Base-by-base conservation (phyloP, 192 early-diverging fungal species). In the Piromyces finnis region DNA sequence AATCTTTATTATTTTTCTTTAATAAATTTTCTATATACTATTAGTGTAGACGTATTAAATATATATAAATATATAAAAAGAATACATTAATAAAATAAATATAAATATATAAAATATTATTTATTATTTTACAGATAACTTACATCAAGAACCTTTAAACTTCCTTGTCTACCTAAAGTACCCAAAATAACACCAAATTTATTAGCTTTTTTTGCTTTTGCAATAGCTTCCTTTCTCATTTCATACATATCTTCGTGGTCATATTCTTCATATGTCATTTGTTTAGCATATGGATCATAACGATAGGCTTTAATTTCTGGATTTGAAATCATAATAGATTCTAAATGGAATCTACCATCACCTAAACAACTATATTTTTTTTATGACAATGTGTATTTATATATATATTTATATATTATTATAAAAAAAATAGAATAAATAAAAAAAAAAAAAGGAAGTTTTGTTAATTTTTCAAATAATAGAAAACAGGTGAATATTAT, bases 241-340 rank as follows among this genome's bases (percentile, higher is more conserved):
- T 89, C 89, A 68, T 94, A 91, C 97, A 98, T 99, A 79, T 95
- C 94, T 77, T 85, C 87, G 84, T 98, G 96, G 81, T 98, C 92
- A 88, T 98, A 99, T 22, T 90, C 86, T 82, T 99, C 98, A 12
- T 94, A 87, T 12, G 98, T 98, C 80, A 98, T 94, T 80, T 88
- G 90, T 81, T 96, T 96, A 39, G 88, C 88, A 81, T 97, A 99
- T 12, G 98, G 98, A 83, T 99, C 96, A 86, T 99, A 95, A 92
- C 80, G 92, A 85, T 93, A 98, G 17, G 95, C 94, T 28, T 94
- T 91, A 78, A 99, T 82, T 0, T 88, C 85, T 1, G 97, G 97
- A 82, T 99, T 99, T 80, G 94, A 93, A 78, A 99, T 98, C 98
- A 99, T 98, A 80, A 98, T 96, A 28, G 96, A 94, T 85, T 99